Conservation (phyloP, 345 rosid species). For the Melaleuca quinquenervia region DNA sequence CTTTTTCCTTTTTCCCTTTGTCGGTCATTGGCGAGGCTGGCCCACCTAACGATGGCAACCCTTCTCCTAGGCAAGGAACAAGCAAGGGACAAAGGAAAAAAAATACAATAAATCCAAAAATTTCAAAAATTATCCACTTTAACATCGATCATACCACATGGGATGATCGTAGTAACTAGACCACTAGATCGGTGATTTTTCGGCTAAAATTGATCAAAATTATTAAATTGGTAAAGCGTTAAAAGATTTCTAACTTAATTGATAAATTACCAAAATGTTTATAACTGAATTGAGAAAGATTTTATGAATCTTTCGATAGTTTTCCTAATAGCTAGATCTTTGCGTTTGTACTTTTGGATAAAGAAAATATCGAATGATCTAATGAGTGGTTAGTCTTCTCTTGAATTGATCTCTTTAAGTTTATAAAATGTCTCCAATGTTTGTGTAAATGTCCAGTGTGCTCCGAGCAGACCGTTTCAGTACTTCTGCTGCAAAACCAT, state of each 20-base stretch:
- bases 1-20: background rate
- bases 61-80: no score
- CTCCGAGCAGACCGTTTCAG: no score
- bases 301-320: background rate
- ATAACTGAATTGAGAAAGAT: no score
- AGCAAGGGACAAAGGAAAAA: background rate
- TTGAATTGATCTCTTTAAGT: no score
- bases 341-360: no score
- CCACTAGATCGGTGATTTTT: fast-evolving
- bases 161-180: no score
- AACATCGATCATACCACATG: fast-evolving
- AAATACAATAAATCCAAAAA: no score
- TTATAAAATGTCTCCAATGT: background rate
- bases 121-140: background rate
- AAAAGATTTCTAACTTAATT: background rate
- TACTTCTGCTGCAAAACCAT: no score
- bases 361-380: no score
- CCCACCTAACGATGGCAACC: no score
- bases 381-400: no score
- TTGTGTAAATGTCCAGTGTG: background rate
- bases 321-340: background rate
- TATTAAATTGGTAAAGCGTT: background rate
- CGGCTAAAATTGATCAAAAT: fast-evolving
- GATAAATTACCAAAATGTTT: background rate
- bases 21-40: fast-evolving